Percentiles rank a stretch among this genome's conserved stretches.
phyloP scores from a whole-genome alignment of 768 basidiomycete species.

The Pleurotus platypus region DNA sequence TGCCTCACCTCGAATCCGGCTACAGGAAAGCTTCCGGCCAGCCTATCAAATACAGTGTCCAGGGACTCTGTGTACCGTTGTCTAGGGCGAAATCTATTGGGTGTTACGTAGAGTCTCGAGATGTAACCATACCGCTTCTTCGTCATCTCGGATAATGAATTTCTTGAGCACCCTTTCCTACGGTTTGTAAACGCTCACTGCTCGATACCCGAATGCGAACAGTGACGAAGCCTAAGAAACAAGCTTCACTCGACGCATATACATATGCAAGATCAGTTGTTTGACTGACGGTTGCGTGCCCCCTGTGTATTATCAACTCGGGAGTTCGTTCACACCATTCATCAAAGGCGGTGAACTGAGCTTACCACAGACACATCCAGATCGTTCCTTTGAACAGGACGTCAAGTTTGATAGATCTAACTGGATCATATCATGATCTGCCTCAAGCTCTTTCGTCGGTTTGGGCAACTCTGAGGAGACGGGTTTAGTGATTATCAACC shows the following conservation, averaged over 20 bases:
- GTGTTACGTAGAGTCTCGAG: conserved; percentile 50
- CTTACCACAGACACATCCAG: conserved; percentile 83
- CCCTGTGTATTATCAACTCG: conserved; percentile 45
- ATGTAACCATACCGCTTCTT: conserved; percentile 72
- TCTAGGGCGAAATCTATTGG: conserved; percentile 85
- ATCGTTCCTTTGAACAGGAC: conserved; percentile 81
- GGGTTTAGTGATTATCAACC: neutral
- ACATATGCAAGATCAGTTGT: neutral
- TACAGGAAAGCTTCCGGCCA: conserved; percentile 22
- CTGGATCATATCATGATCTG: conserved; percentile 38
- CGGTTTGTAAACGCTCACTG: conserved; percentile 72
- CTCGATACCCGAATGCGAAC: conserved; percentile 68
- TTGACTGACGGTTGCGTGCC: conserved; percentile 81
- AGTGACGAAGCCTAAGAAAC: conserved; percentile 78
- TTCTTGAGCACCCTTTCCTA: conserved; percentile 77
- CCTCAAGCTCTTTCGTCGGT: conserved; percentile 64
- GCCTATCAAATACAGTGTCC: neutral
- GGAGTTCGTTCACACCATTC: neutral
- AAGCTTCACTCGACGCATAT: neutral
- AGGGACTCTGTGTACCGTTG: conserved; percentile 45
- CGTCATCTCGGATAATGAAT: conserved; percentile 84
- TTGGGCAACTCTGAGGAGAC: conserved; percentile 59
- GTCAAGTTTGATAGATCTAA: conserved; percentile 47
- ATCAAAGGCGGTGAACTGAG: neutral
- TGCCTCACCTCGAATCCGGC: conserved; percentile 83